Evolutionary conservation across 306 rosid species (phyloP).

Genomic region (Vicia villosa): DNA sequence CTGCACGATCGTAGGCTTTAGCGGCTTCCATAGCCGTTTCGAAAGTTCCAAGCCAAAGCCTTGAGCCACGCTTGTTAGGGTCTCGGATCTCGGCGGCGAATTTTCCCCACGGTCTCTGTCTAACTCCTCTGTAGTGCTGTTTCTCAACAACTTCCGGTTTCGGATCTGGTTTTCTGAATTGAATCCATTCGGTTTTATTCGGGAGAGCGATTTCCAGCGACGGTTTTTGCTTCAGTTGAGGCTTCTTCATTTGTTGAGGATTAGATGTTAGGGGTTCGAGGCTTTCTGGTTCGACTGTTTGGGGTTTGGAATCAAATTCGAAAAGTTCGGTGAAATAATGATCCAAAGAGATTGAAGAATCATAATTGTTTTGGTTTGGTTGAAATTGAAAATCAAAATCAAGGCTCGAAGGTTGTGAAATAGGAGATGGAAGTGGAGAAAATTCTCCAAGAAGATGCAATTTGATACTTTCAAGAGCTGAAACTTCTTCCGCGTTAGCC

Average conservation of each 20-base stretch:
- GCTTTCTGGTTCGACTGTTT: conserved; percentile 42
- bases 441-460: conserved; percentile 68
- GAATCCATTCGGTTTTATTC: conserved; percentile 66
- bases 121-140: conserved; percentile 70
- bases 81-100: conserved; percentile 90
- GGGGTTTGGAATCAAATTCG: conserved; percentile 50
- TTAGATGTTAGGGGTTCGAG: not conserved
- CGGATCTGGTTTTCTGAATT: conserved; percentile 41
- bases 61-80: conserved; percentile 71
- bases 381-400: not conserved
- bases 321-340: conserved; percentile 37
- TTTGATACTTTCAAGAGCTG: conserved; percentile 59
- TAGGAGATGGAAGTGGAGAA: conserved; percentile 47
- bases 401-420: conserved; percentile 11
- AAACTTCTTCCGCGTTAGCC: conserved; percentile 50
- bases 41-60: conserved; percentile 88
- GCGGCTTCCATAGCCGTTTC: conserved; percentile 87
- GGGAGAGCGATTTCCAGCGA: conserved; percentile 67
- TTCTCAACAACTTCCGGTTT: conserved; percentile 28
- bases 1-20: conserved; percentile 79
- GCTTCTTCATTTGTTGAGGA: conserved; percentile 8
- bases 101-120: conserved; percentile 88
- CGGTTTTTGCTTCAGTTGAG: conserved; percentile 48
- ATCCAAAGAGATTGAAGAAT: conserved; percentile 36
- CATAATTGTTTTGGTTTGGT: conserved; percentile 31